Evolutionary conservation across 2,329 filamentous ascomycete species (phyloP), one percentile per base, ranked within the genome.

Genomic region (Neurospora crassa): DNA sequence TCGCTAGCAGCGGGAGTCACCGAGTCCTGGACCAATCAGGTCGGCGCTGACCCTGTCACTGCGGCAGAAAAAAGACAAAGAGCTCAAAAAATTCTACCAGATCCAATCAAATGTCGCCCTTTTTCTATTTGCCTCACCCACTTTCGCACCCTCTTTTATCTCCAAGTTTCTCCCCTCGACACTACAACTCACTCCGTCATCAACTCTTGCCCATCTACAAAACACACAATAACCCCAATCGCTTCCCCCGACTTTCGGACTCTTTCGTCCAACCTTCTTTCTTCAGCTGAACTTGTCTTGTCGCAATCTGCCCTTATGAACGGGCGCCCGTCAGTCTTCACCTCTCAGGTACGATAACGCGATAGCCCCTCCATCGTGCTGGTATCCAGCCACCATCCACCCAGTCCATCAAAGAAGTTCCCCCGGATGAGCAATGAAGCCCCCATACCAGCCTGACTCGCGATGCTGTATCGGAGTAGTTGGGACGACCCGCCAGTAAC

Each of bases 271-370:
- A 70, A 68, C 72, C 74, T 73, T 76, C 71, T 74, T 71, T 73
- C 73, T 73, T 74, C 75, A 74, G 72, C 76, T 78, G 77, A 80
- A 75, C 47, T 78, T 80, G 79, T 75, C 75, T 77, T 76, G 72
- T 79, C 63, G 78, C 82, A 86, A 83, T 59, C 86, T 86, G 91
- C 89, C 87, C 90, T 90, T 91, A 94, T 94, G 91, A 91, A 90
- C 91, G 91, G 91, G 86, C 90, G 90, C 88, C 87, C 88, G 84
- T 93, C 92, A 83, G 88, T 91, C 83, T 94, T 93, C 86, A 94
- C 92, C 85, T 94, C 91, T 84, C 92, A 94, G 89, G 91, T 93
- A 90, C 74, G 86, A 82, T 68, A 68, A 34, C 20, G 40, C 43
- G 70, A n/a, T 68, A 63, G 47, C 14, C 59, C 67, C 45, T 29